Evolutionary conservation across 2,329 filamentous ascomycete species (phyloP), one percentile per base, ranked within the genome.

Genomic region (Dendryphion nanum): DNA sequence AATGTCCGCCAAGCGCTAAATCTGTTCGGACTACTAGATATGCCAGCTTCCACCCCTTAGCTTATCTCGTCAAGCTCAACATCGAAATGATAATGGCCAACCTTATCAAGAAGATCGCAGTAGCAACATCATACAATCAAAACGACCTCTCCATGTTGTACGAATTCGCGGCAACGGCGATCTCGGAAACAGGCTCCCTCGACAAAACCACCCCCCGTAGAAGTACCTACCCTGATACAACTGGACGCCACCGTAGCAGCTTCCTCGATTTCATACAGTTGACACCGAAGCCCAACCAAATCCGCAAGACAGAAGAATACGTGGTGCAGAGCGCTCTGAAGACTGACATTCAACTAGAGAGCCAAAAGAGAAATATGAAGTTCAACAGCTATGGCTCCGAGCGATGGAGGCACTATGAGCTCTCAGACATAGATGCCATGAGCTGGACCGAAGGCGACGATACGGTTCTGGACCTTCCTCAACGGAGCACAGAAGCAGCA

Each of bases 31-130:
- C n/a, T n/a, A n/a, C 23, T 30, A 67, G 62, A 18, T 76, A 74
- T 51, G 63, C 74, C 18, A 71, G 74, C 49, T 71, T 74, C 47
- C 71, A 75, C 40, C 74, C 74, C 0, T 58, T 77, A 4, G 73
- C 67, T 4, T 75, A 73, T 48, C 57, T 73, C 18, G 58, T 72
- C 41, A 76, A 76, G 44, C 61, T 76, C 16, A 66, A 74, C 47
- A 75, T 77, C 50, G 73, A 76, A 48, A 71, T 76, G 66, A 70
- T 68, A 35, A 72, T 77, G 68, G 72, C 74, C 41, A 69, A 73
- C 37, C 64, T 77, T n/a, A 72, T 76, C 41, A 67, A 62, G 35
- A 57, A 57, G 35, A 63, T 64, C 39, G 61, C 61, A 16, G 41
- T 63, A 29, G 59, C 57, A 28, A 48, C 53, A 2, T 57, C 57